Evolutionary conservation across 176 grass and related monocot species (phyloP).

Genomic region (Microstegium vimineum): DNA sequence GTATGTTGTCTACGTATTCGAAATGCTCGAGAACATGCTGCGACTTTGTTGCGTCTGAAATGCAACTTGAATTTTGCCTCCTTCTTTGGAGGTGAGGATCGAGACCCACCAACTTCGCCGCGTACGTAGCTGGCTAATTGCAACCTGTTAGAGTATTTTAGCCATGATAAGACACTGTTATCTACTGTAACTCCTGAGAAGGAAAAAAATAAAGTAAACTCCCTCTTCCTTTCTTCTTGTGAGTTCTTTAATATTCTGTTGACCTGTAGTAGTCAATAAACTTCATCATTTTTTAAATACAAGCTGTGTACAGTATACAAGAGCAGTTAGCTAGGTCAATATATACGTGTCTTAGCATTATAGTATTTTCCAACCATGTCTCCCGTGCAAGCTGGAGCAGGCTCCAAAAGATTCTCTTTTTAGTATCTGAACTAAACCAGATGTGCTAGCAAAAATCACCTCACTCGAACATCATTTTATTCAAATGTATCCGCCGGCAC

Average conservation of each 20-base stretch:
- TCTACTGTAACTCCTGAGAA: background rate
- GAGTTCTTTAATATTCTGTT: background rate
- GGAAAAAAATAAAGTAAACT: background rate
- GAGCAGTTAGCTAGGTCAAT: background rate
- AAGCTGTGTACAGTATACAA: background rate
- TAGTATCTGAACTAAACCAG: too few species aligned
- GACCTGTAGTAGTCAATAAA: background rate
- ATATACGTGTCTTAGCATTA: background rate
- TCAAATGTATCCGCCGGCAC: too few species aligned
- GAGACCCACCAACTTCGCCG: constrained; percentile 3
- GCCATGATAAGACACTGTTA: background rate
- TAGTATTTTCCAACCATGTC: background rate
- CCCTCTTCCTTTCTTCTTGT: background rate
- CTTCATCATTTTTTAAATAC: background rate
- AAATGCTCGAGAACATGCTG: constrained; percentile 10
- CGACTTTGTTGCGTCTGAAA: constrained; percentile 2
- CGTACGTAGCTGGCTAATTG: background rate
- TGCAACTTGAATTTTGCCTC: background rate
- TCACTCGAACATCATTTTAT: too few species aligned
- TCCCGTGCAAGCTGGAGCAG: background rate
- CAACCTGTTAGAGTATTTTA: background rate
- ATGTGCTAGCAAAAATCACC: too few species aligned
- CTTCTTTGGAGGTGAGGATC: constrained; percentile 11
- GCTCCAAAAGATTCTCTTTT: too few species aligned
- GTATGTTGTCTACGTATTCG: background rate